Evolutionary conservation across 352 stramenopile genomes (phyloP), one percentile per base, ranked within the genome.

Genomic region (Phytophthora parvispora): DNA sequence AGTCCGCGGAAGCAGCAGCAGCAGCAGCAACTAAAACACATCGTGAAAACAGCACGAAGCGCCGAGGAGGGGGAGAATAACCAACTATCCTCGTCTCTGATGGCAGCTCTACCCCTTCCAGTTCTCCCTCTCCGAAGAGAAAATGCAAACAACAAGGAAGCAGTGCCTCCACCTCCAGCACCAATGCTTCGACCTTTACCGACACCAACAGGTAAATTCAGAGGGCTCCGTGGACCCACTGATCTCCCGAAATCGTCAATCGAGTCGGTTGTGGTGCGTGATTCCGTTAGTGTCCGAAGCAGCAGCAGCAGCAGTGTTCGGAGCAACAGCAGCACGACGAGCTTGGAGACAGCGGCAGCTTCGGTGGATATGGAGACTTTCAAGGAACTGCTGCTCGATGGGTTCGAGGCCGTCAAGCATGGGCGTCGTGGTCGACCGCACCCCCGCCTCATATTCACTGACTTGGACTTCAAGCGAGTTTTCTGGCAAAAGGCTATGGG

Each of bases 321-420:
- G 38, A 77, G 64, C 29, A 73, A 38, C 25, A 56, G 48, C 49
- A 77, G 63, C 34, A 69, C 36, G 18, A 65, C 63, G 15, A 72
- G 56, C 31, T 57, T 77, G 45, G 69, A 77, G 58, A 60, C 65
- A 32, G 54, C 67, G 27, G 67, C 57, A 15, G 69, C 61, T 32
- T 74, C 59, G 20, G 62, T 84, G 15, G 80, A 89, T 58, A 83
- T 91, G 69, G 64, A 50, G 15, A 79, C 69, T 22, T 94, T 94
- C 69, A 84, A 83, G 31, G 80, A 87, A 42, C 73, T 91, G 40
- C 69, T 94, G 18, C 55, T 91, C 7, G 86, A 92, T 43, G 86
- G 86, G 38, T 93, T 94, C 55, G 83, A 93, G 12, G 83, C 88
- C 24, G 72, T 91, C 40, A 94, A 94, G 58, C 86, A 94, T 38